Evolutionary conservation across 176 grass and related monocot species (phyloP).

Genomic region (Zizania latifolia): DNA sequence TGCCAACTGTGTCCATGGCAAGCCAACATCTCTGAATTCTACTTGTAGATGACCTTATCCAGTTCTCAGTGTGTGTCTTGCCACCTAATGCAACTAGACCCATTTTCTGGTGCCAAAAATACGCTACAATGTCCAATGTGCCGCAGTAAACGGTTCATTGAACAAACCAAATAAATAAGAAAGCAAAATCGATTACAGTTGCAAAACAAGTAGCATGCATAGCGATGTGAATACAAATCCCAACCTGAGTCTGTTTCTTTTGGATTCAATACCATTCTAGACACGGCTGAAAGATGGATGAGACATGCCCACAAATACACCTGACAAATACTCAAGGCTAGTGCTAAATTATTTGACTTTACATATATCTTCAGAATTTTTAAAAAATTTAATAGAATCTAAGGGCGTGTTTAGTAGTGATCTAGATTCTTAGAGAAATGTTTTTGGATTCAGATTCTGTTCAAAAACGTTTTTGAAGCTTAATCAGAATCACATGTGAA

Average conservation of each 20-base stretch:
- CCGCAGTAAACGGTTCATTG: background rate
- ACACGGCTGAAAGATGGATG: constrained; percentile 29
- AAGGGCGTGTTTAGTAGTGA: no score
- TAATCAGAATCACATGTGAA: no score
- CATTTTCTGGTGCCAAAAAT: constrained; percentile 37
- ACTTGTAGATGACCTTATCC: constrained; percentile 37
- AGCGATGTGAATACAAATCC: constrained; percentile 37
- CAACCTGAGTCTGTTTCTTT: constrained; percentile 65
- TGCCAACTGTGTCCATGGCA: constrained; percentile 26
- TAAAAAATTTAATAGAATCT: no score
- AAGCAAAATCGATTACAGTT: constrained; percentile 20
- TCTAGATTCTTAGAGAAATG: no score
- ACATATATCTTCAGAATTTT: no score
- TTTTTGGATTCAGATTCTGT: no score
- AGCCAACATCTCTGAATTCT: constrained; percentile 31
- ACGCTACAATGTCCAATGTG: constrained; percentile 29
- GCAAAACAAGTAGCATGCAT: constrained; percentile 20
- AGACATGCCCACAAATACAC: constrained; percentile 31
- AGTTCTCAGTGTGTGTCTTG: constrained; percentile 23
- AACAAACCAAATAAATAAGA: constrained; percentile 10
- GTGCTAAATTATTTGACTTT: no score
- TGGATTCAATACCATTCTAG: constrained; percentile 32
- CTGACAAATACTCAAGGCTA: no score
- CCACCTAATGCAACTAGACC: constrained; percentile 32
- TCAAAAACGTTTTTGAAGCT: no score